Percentiles rank a stretch among this genome's conserved stretches.
Evolutionary conservation across 192 early-diverging fungal species (phyloP).

Genomic region (Neocallimastix lanati): DNA sequence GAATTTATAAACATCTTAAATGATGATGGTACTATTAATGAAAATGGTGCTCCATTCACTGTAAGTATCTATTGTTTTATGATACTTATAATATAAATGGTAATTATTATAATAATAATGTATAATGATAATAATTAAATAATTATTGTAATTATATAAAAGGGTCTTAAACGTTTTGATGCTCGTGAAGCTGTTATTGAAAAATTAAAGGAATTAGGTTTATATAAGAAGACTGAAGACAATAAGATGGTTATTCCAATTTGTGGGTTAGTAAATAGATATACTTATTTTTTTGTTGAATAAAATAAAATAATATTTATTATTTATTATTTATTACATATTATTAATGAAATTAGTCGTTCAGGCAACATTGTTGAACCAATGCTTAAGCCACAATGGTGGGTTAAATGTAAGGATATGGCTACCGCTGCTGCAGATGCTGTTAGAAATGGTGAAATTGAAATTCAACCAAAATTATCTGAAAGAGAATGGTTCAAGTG

Average conservation of each 20-base stretch:
- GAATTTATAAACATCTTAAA: conserved; percentile 95
- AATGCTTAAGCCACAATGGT: conserved; percentile 98
- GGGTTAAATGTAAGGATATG: conserved; percentile 81
- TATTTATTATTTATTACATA: too few species aligned
- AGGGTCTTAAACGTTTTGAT: conserved; percentile 83
- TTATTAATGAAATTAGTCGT: too few species aligned
- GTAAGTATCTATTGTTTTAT: conserved; percentile 12
- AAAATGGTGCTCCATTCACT: conserved; percentile 66
- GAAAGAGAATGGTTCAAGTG: conserved; percentile 93
- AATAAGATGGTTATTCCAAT: conserved; percentile 89
- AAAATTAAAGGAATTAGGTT: conserved; percentile 70
- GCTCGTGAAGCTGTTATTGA: conserved; percentile 72
- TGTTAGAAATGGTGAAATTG: conserved; percentile 58
- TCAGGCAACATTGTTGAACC: conserved; percentile 93
- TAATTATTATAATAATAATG: too few species aligned
- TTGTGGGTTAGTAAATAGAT: conserved; percentile 50
- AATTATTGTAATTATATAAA: background rate
- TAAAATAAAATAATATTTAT: too few species aligned
- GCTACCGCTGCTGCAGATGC: conserved; percentile 54
- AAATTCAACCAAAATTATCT: conserved; percentile 65
- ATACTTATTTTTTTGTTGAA: conserved; percentile 7
- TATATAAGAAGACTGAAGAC: conserved; percentile 66
- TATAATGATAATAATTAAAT: too few species aligned
- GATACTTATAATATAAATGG: too few species aligned
- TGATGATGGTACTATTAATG: conserved; percentile 88